Conservation (phyloP, 805 yeast species). For the Grigorovia humatica region DNA sequence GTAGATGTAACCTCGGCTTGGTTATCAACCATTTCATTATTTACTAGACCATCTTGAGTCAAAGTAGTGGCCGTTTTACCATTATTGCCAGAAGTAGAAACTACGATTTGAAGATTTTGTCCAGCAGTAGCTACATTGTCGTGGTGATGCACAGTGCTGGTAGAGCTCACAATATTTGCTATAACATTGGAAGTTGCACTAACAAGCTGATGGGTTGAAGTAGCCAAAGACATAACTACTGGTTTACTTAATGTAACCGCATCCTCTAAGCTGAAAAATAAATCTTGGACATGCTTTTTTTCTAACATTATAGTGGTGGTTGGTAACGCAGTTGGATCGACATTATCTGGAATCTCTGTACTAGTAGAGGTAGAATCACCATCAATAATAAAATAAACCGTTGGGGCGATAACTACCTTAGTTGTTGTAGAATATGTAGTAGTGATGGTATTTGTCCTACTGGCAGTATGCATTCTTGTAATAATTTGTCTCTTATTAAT, state of each 20-base stretch:
- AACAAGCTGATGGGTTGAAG: slow-evolving; percentile 5
- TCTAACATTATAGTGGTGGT: slow-evolving; percentile 26
- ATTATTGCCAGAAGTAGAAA: slow-evolving; percentile 4
- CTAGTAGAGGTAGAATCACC: slow-evolving; percentile 31
- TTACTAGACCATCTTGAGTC: not conserved
- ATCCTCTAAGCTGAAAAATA: slow-evolving; percentile 1
- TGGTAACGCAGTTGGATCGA: slow-evolving; percentile 28
- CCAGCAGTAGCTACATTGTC: not conserved
- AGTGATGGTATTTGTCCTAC: slow-evolving; percentile 37
- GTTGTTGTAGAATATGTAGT: slow-evolving; percentile 34
- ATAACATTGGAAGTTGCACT: not conserved
- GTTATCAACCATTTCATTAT: not conserved
- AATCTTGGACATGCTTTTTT: slow-evolving; percentile 2
- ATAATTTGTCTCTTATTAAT: slow-evolving; percentile 33
- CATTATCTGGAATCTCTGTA: slow-evolving; percentile 28
- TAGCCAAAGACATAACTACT: slow-evolving; percentile 7
- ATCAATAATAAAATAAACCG: slow-evolving; percentile 31
- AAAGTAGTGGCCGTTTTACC: slow-evolving; percentile 4
- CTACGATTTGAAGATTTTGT: not conserved
- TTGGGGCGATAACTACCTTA: slow-evolving; percentile 31
- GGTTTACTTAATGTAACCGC: slow-evolving; percentile 3
- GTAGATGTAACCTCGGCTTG: not conserved
- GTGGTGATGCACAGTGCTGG: slow-evolving; percentile 1
- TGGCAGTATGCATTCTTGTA: slow-evolving; percentile 48
- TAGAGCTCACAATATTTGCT: not conserved